phyloP scores from a whole-genome alignment of 768 basidiomycete genomes.

The Artomyces pyxidatus region DNA sequence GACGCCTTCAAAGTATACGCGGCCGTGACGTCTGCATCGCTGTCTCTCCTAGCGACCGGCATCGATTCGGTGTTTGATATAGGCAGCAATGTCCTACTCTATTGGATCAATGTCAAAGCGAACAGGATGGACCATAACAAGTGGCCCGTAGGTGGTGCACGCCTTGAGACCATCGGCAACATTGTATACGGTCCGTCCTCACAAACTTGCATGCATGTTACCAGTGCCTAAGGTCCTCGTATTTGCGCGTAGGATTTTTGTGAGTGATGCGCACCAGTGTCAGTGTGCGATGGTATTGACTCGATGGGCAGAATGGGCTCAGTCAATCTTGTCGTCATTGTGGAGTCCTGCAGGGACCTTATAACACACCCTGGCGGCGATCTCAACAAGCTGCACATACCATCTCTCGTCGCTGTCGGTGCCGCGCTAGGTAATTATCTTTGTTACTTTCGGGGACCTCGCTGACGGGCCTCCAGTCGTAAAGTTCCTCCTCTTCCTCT shows the following conservation, averaged over 20 bases:
- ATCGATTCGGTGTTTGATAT: constrained; percentile 86
- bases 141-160: constrained; percentile 90
- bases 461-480: constrained; percentile 40
- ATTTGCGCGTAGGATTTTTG: constrained; percentile 37
- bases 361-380: constrained; percentile 47
- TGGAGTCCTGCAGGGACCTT: constrained; percentile 75
- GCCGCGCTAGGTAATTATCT: constrained; percentile 61
- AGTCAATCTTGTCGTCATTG: constrained; percentile 86
- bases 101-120: constrained; percentile 71
- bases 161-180: constrained; percentile 86
- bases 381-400: constrained; percentile 62
- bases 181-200: constrained; percentile 62
- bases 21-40: constrained; percentile 73
- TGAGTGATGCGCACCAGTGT: constrained; percentile 22
- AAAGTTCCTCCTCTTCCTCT: constrained; percentile 82
- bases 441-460: background rate
- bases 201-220: background rate
- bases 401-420: constrained; percentile 76
- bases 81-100: constrained; percentile 76
- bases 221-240: background rate
- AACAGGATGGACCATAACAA: constrained; percentile 64
- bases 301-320: constrained; percentile 63
- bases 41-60: constrained; percentile 83
- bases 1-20: constrained; percentile 64
- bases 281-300: background rate